Percentiles rank a stretch among this genome's conserved stretches.
Conservation (phyloP, 768 basidiomycete species). For the Coprinopsis sp. region DNA sequence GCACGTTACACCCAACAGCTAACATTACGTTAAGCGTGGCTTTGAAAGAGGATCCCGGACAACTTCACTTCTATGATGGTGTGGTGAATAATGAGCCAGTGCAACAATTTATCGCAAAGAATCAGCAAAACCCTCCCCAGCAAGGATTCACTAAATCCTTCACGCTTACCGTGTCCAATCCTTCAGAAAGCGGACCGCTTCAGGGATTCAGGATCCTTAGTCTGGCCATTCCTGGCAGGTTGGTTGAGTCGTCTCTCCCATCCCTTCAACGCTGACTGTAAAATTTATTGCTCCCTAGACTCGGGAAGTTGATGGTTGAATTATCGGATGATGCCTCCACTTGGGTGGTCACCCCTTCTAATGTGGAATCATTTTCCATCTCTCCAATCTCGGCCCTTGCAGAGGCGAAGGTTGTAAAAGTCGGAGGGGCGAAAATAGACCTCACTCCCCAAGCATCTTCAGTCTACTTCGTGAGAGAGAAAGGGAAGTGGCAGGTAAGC, state of each 20-base stretch:
- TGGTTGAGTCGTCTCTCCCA: slow-evolving; percentile 14
- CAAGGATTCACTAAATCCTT: slow-evolving; percentile 31
- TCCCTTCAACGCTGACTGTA: too few species aligned
- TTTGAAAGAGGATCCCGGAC: slow-evolving; percentile 55
- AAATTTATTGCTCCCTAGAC: slow-evolving; percentile 19
- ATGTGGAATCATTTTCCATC: slow-evolving; percentile 13
- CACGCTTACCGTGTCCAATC: slow-evolving; percentile 69
- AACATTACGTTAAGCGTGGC: slow-evolving; percentile 17
- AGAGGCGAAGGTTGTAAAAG: background rate
- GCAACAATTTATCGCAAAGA: slow-evolving; percentile 47
- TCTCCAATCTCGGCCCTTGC: background rate
- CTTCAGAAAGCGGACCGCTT: slow-evolving; percentile 64
- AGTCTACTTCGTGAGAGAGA: slow-evolving; percentile 2
- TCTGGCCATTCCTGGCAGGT: slow-evolving; percentile 67
- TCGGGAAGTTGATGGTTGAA: slow-evolving; percentile 34
- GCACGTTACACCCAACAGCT: background rate
- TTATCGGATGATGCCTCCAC: too few species aligned
- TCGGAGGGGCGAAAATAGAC: background rate
- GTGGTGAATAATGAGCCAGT: slow-evolving; percentile 55
- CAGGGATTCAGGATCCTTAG: slow-evolving; percentile 65
- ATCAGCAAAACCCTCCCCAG: slow-evolving; percentile 9
- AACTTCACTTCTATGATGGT: slow-evolving; percentile 67
- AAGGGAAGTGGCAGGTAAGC: slow-evolving; percentile 9
- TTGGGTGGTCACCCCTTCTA: slow-evolving; percentile 8
- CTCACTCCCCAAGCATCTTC: background rate